Percentiles rank a stretch among this genome's conserved stretches.
These are phyloP conservation scores for Coemansia sp. DNA, from an alignment of 192 early-diverging fungal genomes.

Conservation along the genomic window DNA sequence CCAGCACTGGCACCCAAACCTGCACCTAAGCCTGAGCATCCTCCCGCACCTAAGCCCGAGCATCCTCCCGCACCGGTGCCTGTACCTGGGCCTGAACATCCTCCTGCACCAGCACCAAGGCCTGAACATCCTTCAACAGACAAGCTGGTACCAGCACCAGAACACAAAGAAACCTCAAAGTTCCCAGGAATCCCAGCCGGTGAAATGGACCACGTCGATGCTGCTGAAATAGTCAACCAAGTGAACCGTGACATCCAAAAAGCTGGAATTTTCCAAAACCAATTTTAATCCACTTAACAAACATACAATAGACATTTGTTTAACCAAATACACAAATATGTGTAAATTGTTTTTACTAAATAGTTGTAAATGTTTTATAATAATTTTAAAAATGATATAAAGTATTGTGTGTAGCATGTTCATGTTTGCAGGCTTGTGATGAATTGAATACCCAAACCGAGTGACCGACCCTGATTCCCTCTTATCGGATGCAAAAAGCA, in stretches of 20 bases:
- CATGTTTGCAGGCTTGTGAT: no score
- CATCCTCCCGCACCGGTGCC: background rate
- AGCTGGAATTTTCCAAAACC: constrained; percentile 27
- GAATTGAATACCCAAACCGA: no score
- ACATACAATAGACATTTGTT: background rate
- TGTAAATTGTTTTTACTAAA: no score
- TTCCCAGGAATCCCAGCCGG: constrained; percentile 3
- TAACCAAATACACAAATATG: no score
- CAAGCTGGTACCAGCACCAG: no score
- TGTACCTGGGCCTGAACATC: no score
- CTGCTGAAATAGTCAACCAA: constrained; percentile 14
- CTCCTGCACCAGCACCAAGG: background rate
- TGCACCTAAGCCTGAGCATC: background rate
- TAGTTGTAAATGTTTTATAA: no score
- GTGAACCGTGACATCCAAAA: constrained; percentile 20
- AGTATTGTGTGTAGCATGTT: no score
- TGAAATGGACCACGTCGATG: background rate
- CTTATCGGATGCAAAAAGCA: no score
- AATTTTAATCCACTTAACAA: constrained; percentile 6
- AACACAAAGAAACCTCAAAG: background rate
- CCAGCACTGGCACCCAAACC: no score
- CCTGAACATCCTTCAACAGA: background rate
- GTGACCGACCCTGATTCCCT: no score
- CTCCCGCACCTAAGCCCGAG: background rate
- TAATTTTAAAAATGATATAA: no score